These are phyloP conservation scores for Kuraishia hungarica DNA, from an alignment of 805 yeast species.

Conservation along the genomic window DNA sequence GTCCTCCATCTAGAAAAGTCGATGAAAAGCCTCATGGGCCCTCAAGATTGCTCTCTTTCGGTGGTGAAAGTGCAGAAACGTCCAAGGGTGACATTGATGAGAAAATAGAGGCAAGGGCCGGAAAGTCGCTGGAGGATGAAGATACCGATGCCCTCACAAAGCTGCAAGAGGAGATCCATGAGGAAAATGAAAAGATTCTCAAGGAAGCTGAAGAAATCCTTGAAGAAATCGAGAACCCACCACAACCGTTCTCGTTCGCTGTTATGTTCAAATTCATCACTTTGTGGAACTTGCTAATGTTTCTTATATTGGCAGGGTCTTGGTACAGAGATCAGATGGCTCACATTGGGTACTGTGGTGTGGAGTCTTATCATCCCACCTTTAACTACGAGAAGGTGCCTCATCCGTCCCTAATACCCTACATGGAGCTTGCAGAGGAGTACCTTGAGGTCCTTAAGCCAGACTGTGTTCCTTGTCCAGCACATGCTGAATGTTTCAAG, in stretches of 20 bases:
- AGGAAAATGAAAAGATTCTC: constrained; percentile 6
- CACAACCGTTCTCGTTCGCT: constrained; percentile 1
- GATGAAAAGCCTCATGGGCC: constrained; percentile 10
- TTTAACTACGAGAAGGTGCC: constrained; percentile 6
- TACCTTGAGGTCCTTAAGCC: constrained; percentile 42
- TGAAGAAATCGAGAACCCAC: constrained; percentile 2
- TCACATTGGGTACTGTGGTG: constrained; percentile 69
- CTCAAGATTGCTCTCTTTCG: constrained; percentile 12
- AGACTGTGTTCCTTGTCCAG: constrained; percentile 70
- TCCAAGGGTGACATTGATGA: no score
- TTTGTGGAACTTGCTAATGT: neutral
- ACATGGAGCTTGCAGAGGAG: constrained; percentile 30
- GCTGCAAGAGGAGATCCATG: constrained; percentile 9
- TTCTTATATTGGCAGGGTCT: neutral
- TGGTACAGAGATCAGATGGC: constrained; percentile 43
- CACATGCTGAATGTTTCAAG: constrained; percentile 66
- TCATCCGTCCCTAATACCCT: constrained; percentile 8
- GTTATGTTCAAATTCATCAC: constrained; percentile 4
- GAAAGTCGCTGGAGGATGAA: no score
- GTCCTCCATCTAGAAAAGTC: constrained; percentile 7
- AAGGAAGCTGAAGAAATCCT: constrained; percentile 3
- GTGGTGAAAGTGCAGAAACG: neutral
- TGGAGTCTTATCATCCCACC: constrained; percentile 37
- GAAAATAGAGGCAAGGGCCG: no score
- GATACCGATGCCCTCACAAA: neutral